Base-by-base conservation (phyloP, 2,329 filamentous ascomycete species). In the Clonostachys chloroleuca region DNA sequence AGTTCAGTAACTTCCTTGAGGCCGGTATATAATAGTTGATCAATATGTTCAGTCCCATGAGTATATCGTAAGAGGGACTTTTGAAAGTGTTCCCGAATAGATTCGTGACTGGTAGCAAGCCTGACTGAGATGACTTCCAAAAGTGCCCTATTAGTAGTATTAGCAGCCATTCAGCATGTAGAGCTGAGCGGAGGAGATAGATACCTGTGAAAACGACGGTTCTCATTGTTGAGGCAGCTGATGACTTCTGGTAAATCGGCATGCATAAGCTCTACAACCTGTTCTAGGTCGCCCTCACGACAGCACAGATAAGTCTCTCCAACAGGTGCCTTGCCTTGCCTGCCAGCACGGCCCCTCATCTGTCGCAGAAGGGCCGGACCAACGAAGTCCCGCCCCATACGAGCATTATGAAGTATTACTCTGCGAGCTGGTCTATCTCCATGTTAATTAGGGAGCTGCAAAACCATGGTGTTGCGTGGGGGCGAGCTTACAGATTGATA, bases 221-320 rank as follows among this genome's bases (percentile, higher is more conserved):
- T 86, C 51, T 87, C 84, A 0, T 81, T 81, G 17, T 74, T 78
- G 18, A 91, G 67, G 54, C 84, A 87, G 57, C 87, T 91, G 36
- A 78, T 73, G 34, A 91, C 77, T 10, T 77, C 73, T 1, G 87
- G 87, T 53, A 90, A 73, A 46, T 90, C 85, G 3, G 86, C 83
- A 57, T 87, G 79, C 72, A 91, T 80, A 37, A 91, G 68, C 48
- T 86, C 80, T 34, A 86, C 74, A 5, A 90, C 84, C 14, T 79
- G 79, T 57, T 88, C 83, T 13, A 91, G 64, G 54, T 91, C 87
- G 10, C 72, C 65, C 56, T 82, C 78, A 33, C 82, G 78, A 57
- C 87, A 91, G 59, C 87, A 90, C 2, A 91, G 69, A 60, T 87
- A 91, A 2, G 86, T 91, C 66, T 91, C 87, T 3, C 87, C 87